Evolutionary conservation across 2,329 filamentous ascomycete species (phyloP).

Genomic region (Xylariaceae sp.): DNA sequence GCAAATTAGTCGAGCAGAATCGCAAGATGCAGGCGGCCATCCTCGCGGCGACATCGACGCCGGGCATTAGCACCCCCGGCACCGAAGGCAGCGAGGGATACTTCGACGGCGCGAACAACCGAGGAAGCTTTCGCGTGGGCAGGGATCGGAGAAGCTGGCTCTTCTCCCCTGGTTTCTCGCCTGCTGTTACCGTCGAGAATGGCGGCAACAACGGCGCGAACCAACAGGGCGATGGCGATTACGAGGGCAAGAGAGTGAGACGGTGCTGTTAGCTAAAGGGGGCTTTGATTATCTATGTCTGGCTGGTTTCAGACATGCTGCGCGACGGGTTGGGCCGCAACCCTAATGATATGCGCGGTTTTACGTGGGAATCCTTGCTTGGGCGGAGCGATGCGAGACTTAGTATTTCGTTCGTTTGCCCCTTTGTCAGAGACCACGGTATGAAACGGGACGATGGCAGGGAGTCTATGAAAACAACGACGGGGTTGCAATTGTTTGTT

Average conservation of each 20-base stretch:
- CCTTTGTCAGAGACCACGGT: neutral
- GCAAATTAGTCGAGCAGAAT: conserved; percentile 60
- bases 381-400: neutral
- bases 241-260: conserved; percentile 20
- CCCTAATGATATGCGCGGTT: neutral
- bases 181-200: conserved; percentile 48
- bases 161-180: conserved; percentile 50
- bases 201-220: conserved; percentile 28
- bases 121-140: conserved; percentile 53
- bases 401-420: no score
- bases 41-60: conserved; percentile 48
- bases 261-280: conserved; percentile 24
- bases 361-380: neutral
- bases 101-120: conserved; percentile 42
- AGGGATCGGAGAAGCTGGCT: conserved; percentile 56
- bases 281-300: neutral
- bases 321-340: neutral
- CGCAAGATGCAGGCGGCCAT: conserved; percentile 57
- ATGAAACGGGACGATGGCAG: neutral
- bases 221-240: conserved; percentile 17
- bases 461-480: no score
- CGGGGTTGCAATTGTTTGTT: no score
- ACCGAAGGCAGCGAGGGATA: conserved; percentile 44
- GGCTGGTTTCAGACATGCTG: neutral
- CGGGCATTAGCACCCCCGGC: conserved; percentile 37